phyloP scores from a whole-genome alignment of 495 filamentous ascomycete species.

The Amniculicola lignicola region DNA sequence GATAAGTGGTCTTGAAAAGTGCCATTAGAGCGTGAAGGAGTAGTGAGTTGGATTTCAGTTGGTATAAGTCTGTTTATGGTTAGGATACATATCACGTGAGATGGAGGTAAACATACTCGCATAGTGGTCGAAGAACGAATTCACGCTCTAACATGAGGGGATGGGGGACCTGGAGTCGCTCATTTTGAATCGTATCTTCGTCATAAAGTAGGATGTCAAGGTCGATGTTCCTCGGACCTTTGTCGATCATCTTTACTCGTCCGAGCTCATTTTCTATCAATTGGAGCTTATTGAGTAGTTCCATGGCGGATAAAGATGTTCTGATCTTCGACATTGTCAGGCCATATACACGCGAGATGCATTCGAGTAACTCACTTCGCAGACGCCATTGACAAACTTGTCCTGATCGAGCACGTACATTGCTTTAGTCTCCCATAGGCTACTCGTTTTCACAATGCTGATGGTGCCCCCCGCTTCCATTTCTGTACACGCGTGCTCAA shows the following conservation, averaged over 20 bases:
- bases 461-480: constrained; percentile 66
- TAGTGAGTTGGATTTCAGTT: constrained; percentile 12
- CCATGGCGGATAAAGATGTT: constrained; percentile 70
- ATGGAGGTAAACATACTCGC: constrained; percentile 61
- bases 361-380: constrained; percentile 62
- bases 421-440: constrained; percentile 87
- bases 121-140: constrained; percentile 86
- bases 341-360: background rate
- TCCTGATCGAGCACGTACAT: constrained; percentile 94
- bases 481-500: constrained; percentile 74
- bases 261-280: constrained; percentile 75
- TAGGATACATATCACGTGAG: background rate
- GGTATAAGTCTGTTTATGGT: constrained; percentile 35
- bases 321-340: constrained; percentile 58
- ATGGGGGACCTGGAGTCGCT: constrained; percentile 80
- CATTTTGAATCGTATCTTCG: constrained; percentile 58
- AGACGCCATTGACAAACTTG: constrained; percentile 87
- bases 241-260: constrained; percentile 79
- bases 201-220: constrained; percentile 91
- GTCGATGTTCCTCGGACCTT: constrained; percentile 90
- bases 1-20: constrained; percentile 57
- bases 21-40: background rate
- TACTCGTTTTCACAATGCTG: constrained; percentile 73
- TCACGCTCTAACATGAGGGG: constrained; percentile 82
- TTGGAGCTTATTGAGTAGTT: constrained; percentile 76